phyloP scores from a whole-genome alignment of 192 early-diverging fungal genomes.

The Spinellus fusiger region DNA sequence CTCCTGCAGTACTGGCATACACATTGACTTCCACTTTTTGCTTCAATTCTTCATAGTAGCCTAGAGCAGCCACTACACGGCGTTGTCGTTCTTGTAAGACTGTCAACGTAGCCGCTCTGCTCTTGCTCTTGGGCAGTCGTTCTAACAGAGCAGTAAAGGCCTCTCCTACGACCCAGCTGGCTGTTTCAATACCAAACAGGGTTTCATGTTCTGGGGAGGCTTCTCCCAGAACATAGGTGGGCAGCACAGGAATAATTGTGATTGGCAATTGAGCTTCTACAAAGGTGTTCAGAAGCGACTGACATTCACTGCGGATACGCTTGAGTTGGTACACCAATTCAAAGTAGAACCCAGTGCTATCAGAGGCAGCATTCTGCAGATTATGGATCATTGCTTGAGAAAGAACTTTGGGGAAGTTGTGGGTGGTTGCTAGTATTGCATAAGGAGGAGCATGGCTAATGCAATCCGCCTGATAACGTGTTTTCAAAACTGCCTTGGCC shows the following conservation, averaged over 20 bases:
- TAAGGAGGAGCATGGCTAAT: constrained; percentile 26
- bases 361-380: constrained; percentile 41
- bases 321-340: constrained; percentile 59
- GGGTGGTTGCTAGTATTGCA: constrained; percentile 20
- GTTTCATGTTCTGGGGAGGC: constrained; percentile 15
- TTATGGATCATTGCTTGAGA: constrained; percentile 50
- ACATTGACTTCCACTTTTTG: constrained; percentile 62
- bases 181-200: constrained; percentile 54
- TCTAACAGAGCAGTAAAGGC: constrained; percentile 40
- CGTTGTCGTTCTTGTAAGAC: constrained; percentile 53
- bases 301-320: constrained; percentile 62
- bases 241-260: constrained; percentile 44
- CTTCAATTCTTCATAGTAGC: constrained; percentile 56
- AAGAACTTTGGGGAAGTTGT: constrained; percentile 47
- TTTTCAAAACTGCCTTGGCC: constrained; percentile 46
- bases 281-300: constrained; percentile 54
- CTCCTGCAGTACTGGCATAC: constrained; percentile 69
- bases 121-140: constrained; percentile 29
- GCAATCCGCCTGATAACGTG: constrained; percentile 25
- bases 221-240: constrained; percentile 39
- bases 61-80: constrained; percentile 60
- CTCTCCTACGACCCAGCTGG: constrained; percentile 37
- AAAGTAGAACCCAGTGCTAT: constrained; percentile 44
- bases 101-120: constrained; percentile 25
- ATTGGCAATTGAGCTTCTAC: constrained; percentile 38